Evolutionary conservation across 192 early-diverging fungal genomes (phyloP).

Genomic region (Coemansia reversa): DNA sequence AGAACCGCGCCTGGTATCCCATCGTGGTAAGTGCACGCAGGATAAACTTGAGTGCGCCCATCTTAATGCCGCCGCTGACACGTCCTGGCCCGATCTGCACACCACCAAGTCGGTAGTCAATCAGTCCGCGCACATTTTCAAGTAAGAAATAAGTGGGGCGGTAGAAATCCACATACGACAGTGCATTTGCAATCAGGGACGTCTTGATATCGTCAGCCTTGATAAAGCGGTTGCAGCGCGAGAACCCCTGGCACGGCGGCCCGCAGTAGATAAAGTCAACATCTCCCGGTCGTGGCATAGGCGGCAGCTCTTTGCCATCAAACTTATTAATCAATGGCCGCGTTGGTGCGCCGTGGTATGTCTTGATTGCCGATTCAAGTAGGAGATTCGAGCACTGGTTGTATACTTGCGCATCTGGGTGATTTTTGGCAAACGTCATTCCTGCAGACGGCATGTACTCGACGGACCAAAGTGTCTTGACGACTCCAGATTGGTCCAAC

Average conservation of each 20-base stretch:
- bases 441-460: constrained; percentile 63
- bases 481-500: constrained; percentile 57
- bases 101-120: constrained; percentile 59
- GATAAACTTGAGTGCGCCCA: constrained; percentile 69
- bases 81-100: constrained; percentile 52
- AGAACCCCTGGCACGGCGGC: constrained; percentile 73
- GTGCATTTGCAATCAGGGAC: constrained; percentile 60
- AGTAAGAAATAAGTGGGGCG: constrained; percentile 64
- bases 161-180: constrained; percentile 72
- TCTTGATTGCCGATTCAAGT: constrained; percentile 62
- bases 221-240: constrained; percentile 59
- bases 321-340: constrained; percentile 47
- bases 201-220: constrained; percentile 69
- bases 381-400: constrained; percentile 65
- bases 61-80: constrained; percentile 60
- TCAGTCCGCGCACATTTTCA: constrained; percentile 68
- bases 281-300: constrained; percentile 62
- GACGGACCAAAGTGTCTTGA: constrained; percentile 64
- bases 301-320: constrained; percentile 34
- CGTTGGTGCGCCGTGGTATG: constrained; percentile 36
- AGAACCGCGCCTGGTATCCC: constrained; percentile 67
- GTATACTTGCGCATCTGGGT: constrained; percentile 59
- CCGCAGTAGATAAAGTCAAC: constrained; percentile 75
- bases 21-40: constrained; percentile 61
- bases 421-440: constrained; percentile 62